Evolutionary conservation across 805 yeast genomes (phyloP), one percentile per base, ranked within the genome.

Genomic region (Clavispora santaluciae): DNA sequence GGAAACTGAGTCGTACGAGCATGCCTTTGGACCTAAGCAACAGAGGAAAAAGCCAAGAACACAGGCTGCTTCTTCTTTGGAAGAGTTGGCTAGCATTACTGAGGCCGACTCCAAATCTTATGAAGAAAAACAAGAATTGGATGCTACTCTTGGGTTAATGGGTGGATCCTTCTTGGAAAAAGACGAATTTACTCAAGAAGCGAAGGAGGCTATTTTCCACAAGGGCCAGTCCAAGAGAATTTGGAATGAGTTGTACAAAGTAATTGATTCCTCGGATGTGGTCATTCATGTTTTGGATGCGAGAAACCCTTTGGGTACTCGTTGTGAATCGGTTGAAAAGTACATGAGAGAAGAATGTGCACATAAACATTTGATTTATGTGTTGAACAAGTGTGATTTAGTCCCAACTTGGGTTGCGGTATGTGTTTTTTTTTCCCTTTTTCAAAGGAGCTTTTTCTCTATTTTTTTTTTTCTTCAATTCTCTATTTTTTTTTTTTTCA

Each of bases 361-460:
- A 11, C 99, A 93, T 62, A 91, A 91, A 68, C 99, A 93, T 73
- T 74, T 91, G 70, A 84, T 91, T 52, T 90, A 84, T 61, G 96
- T 93, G 42, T 71, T 91, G 67, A 91, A 91, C 78, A 91, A 91
- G 75, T 90, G 97, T 78, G 99, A 91, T 73, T 79, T 91, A 58
- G 96, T 91, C 39, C 99, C 99, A 49, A 91, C 96, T 35, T 91
- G 98, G 97, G 97, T 88, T 58, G 97, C 98, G 57, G 98, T 90
- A 88, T 78, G 98, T 89, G 21, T 10, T 42, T 30, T 29, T 26
- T 31, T 26, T 28, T 33, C 29, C 42, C 33, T 33, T 33, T 46
- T 44, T 18, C 6, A 6, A n/a, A 21, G 9, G 21, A 13, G 22
- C 18, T 2, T 17, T 17, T 25, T 15, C 26, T 23, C 26, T 42